Evolutionary conservation across 345 rosid species (phyloP).

Genomic region (Mangifera indica): DNA sequence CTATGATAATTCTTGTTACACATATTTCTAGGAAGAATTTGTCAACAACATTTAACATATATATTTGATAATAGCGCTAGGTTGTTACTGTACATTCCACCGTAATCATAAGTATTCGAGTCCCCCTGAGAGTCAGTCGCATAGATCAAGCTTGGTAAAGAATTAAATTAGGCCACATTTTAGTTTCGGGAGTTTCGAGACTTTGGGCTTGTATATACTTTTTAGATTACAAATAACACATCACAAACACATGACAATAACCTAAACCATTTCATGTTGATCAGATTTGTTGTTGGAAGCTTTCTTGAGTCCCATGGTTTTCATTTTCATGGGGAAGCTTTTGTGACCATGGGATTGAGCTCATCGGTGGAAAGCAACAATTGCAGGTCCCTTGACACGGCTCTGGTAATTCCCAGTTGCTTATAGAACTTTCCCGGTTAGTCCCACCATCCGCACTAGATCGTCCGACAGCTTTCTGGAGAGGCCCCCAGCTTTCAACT

Average conservation of each 20-base stretch:
- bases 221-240: background rate
- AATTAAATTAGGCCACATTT: background rate
- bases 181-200: background rate
- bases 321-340: slow-evolving; percentile 16
- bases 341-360: slow-evolving; percentile 48
- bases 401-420: slow-evolving; percentile 37
- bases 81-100: too few relatives aligned
- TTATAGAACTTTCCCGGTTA: slow-evolving; percentile 17
- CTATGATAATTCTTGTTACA: background rate
- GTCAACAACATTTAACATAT: too few relatives aligned
- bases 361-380: slow-evolving; percentile 67
- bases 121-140: background rate
- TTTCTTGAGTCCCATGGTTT: slow-evolving; percentile 15
- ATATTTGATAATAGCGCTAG: too few relatives aligned
- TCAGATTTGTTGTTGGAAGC: slow-evolving; percentile 17
- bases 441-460: slow-evolving; percentile 16
- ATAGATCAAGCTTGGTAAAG: too few relatives aligned
- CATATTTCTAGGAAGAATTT: background rate
- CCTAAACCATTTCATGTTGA: background rate
- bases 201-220: background rate
- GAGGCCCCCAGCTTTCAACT: slow-evolving; percentile 83
- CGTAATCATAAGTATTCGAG: too few relatives aligned
- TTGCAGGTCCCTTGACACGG: slow-evolving; percentile 47
- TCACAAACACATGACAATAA: background rate
- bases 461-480: slow-evolving; percentile 46